A percentile compares a stretch with the other conserved stretches of the same genome.
These are phyloP conservation scores for Blastomyces silverae DNA, from an alignment of 2,329 filamentous ascomycete species.

Conservation along the genomic window DNA sequence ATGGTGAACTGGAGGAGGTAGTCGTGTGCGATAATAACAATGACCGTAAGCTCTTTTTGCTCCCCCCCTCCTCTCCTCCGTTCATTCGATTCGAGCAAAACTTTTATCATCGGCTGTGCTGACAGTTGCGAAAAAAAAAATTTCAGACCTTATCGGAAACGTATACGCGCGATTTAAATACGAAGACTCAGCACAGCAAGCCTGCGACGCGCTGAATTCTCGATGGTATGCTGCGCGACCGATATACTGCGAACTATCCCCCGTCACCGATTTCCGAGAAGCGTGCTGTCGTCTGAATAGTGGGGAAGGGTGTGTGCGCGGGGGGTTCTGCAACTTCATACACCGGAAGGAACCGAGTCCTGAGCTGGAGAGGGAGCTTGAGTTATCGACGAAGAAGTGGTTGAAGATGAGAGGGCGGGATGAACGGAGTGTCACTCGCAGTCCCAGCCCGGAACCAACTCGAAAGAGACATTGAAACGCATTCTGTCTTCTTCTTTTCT, in stretches of 20 bases:
- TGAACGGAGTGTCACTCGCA: slow-evolving; percentile 71
- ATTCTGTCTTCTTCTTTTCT: background rate
- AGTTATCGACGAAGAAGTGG: slow-evolving; percentile 93
- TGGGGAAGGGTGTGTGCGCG: slow-evolving; percentile 90
- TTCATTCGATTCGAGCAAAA: background rate
- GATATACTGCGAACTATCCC: slow-evolving; percentile 95
- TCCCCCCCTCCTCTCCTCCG: slow-evolving; percentile 10
- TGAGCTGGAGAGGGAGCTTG: slow-evolving; percentile 81
- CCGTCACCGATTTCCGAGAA: slow-evolving; percentile 96
- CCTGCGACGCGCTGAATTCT: slow-evolving; percentile 87
- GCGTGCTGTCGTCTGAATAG: slow-evolving; percentile 92
- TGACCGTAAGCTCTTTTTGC: slow-evolving; percentile 59
- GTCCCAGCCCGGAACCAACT: slow-evolving; percentile 78
- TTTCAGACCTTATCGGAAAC: slow-evolving; percentile 84
- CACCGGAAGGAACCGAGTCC: slow-evolving; percentile 90
- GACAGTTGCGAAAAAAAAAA: slow-evolving; percentile 18
- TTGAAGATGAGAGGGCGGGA: slow-evolving; percentile 76
- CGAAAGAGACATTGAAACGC: slow-evolving; percentile 58
- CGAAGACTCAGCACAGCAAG: slow-evolving; percentile 88
- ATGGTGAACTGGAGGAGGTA: slow-evolving; percentile 92
- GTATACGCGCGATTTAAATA: slow-evolving; percentile 99
- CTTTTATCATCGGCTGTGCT: slow-evolving; percentile 19
- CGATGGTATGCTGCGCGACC: slow-evolving; percentile 96
- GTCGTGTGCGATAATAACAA: slow-evolving; percentile 99
- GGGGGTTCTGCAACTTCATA: slow-evolving; percentile 99